Base-by-base conservation (phyloP, 2,329 filamentous ascomycete genomes). In the Xylaria sp. region DNA sequence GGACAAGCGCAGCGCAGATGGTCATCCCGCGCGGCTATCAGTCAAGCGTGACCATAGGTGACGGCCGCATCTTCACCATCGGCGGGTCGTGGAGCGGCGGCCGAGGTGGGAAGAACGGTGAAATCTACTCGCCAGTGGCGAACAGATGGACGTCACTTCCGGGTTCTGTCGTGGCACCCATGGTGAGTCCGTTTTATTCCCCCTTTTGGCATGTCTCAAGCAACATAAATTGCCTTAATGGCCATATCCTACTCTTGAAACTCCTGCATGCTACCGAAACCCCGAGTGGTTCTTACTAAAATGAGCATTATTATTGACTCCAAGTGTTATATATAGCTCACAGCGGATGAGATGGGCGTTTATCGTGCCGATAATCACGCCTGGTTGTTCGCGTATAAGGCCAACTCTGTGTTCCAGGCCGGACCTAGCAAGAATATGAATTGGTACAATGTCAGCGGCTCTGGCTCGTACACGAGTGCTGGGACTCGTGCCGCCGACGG, bases 81-180 rank as follows among this genome's bases (percentile, higher is more conserved):
- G 87, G 88, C 20, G 87, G 88, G 4, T 87, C 84, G 0, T 87
- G 82, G 81, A 84, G 81, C 10, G 87, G 87, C 34, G 82, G 79
- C 4, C 45, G 1, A 5, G 80, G 83, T 36, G 80, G 80, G 34
- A 89, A 89, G 79, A 83, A 87, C 66, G 87, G 85, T 50, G 88
- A 90, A 72, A 76, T 88, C 20, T 88, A 83, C 73, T 77, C 85
- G 64, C 81, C 83, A 0, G 74, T 67, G 1, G 72, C 77, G 3
- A 81, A 85, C 39, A 75, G 75, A 2, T 89, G 87, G 87, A 82
- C 78, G 0, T 70, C 78, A 23, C 74, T 87, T 0, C 72, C 78
- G 1, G 81, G 81, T 28, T 81, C 81, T 15, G 76, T 79, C 10
- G 83, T 84, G 4, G 79, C 78, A 23, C 82, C 82, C 0, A 87